A percentile compares a stretch with the other conserved stretches of the same genome.
Evolutionary conservation across 352 stramenopile genomes (phyloP).

Genomic region (Elongisporangium prolatum): DNA sequence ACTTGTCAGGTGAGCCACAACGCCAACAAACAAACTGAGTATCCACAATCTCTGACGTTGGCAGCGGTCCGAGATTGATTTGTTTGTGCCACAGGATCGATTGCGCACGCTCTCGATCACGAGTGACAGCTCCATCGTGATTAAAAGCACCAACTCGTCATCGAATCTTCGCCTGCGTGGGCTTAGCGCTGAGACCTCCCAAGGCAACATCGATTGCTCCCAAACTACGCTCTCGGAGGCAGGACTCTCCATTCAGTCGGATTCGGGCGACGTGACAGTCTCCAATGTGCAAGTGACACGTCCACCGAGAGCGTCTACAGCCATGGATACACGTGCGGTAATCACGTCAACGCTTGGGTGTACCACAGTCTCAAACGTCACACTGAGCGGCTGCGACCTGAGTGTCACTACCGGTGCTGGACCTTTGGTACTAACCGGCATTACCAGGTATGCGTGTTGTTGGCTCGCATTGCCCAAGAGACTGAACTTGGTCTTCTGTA

Average conservation of each 20-base stretch:
- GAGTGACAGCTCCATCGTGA: constrained; percentile 48
- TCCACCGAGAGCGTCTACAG: not conserved
- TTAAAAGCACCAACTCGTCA: constrained; percentile 24
- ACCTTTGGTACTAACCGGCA: constrained; percentile 26
- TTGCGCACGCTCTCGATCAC: constrained; percentile 24
- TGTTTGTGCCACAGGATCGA: constrained; percentile 26
- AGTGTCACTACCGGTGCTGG: constrained; percentile 41
- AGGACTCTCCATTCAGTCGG: constrained; percentile 30
- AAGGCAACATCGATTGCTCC: constrained; percentile 42
- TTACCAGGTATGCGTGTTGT: constrained; percentile 33
- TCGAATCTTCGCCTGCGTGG: constrained; percentile 19
- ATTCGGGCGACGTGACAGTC: constrained; percentile 47
- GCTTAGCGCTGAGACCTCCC: constrained; percentile 30
- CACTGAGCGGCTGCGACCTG: constrained; percentile 52
- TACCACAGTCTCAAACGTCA: constrained; percentile 35
- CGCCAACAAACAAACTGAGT: not conserved
- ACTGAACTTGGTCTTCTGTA: constrained; percentile 7
- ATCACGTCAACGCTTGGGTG: constrained; percentile 45
- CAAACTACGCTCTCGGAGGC: constrained; percentile 28
- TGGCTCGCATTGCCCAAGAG: not conserved
- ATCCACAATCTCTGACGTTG: not conserved
- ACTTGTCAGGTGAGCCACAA: constrained; percentile 50
- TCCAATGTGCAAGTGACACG: not conserved
- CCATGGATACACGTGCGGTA: constrained; percentile 19
- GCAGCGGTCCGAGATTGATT: constrained; percentile 37